Base-by-base conservation (phyloP, 345 rosid species). In the Dipteronia sinensis region DNA sequence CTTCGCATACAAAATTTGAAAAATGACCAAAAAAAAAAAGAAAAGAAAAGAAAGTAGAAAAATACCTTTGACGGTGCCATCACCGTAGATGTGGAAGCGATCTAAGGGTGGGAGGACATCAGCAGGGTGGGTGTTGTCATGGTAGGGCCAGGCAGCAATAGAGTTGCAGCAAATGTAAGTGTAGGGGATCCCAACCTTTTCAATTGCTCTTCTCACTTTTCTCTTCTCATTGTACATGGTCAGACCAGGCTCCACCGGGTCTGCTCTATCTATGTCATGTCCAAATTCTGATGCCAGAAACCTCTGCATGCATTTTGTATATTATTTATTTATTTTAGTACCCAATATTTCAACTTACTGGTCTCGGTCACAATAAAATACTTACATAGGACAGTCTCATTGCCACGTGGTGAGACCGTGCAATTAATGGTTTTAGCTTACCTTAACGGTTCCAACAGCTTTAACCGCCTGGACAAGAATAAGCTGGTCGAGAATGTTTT, bases 91-190 rank as follows among this genome's bases (percentile, higher is more conserved):
- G 27, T 73, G 77, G 74, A 84, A 70, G n/a, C 19, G 49, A 69
- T 84, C 87, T 66, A 84, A 65, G 23, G 87, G 87, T 27, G 87
- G 87, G 38, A 73, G 81, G 62, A 79, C 79, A 49, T 84, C 83
- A 10, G 79, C 67, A 10, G 83, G 87, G 79, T 84, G 85, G 63
- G 84, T 79, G 44, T 84, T 79, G 85, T 84, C 85, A 49, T 73
- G 79, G 77, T 84, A 79, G 62, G 87, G 87, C 87, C 87, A 84
- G 62, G 85, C 85, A 42, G 87, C 87, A 4, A 84, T 73, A 58
- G 87, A 81, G 65, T 84, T 84, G 81, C 85, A 84, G 49, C 85
- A 84, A 40, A 84, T 79, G 49, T 84, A 84, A 25, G 84, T 84
- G 84, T 78, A 78, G 1, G 87, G 87, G 2, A 84, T 79, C 61